Base-by-base conservation (phyloP, 495 filamentous ascomycete species). In the Penicillium daleae region DNA sequence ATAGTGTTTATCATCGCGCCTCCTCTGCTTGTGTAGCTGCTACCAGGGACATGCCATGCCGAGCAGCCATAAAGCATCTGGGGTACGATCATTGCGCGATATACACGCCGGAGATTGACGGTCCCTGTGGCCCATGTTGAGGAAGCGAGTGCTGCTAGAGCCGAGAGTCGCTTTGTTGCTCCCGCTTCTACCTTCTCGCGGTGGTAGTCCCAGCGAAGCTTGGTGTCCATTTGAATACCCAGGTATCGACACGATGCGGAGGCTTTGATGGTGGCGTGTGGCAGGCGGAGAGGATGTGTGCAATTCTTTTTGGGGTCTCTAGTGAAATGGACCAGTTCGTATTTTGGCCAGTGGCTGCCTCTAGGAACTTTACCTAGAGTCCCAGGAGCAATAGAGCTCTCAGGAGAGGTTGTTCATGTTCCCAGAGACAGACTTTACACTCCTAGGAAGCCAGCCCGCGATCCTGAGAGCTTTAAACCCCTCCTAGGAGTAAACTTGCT, bases 31-130 rank as follows among this genome's bases (percentile, higher is more conserved):
- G 50, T 53, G 50, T 53, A 33, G 50, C 50, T 32, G 50, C 32
- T 53, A 1, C 50, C 44, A 59, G 44, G 19, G 57, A 59, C 32
- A 40, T 59, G 27, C 50, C 50, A 53, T 53, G 24, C 50, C 50
- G 50, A 53, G 29, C 50, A 53, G 29, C 50, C 50, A 53, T 53
- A 53, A 53, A 53, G 50, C 50, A 53, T 53, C 29, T 53, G 15
- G 50, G 50, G 50, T 7, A 32, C 50, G 7, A 53, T 19, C 50
- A 53, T 53, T 53, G 29, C 50, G 24, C 50, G 50, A n/a, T 48
- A 48, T 26, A 48, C 44, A 48, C 22, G 44, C 44, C n/a, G 1
- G 44, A 48, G 44, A 48, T 48, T 48, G 44, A 48, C 10, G 44
- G 44, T 13, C 44, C 44, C n/a, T 24, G 44, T 48, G n/a, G n/a